Evolutionary conservation across 2,329 filamentous ascomycete species (phyloP), one percentile per base, ranked within the genome.

Genomic region (Tolypocladium paradoxum): DNA sequence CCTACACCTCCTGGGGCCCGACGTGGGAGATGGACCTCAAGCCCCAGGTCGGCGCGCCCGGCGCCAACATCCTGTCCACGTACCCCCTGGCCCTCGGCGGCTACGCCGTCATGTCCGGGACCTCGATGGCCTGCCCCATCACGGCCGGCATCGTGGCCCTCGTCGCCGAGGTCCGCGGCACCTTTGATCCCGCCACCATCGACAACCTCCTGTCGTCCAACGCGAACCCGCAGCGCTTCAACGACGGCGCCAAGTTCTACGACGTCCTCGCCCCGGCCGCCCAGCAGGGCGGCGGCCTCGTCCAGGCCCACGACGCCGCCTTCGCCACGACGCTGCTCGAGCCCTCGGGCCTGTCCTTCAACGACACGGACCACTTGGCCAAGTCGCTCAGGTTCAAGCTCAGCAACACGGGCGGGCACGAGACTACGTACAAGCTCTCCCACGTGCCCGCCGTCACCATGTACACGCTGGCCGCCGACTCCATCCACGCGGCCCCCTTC

Each of bases 121-220:
- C 79, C 0, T 83, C 79, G 1, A 84, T 85, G 82, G 74, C 81
- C 3, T 76, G 75, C 35, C 80, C 81, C 8, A 72, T 80, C 16
- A 68, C 75, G 6, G 78, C 80, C 5, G 82, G 72, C 35, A 73
- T 81, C 51, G 70, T 75, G 40, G 80, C 79, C 1, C 71, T 84
- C 36, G 64, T 83, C 54, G 73, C 73, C 38, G 70, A 80, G 54
- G 74, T 73, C 18, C 74, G 76, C 35, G 74, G 74, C n/a, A 77
- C 70, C 27, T 69, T 75, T 43, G 73, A 78, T 46, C 78, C 77
- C n/a, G 67, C 63, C 53, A 67, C 70, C 2, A 68, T 82, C 3
- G 73, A 77, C 64, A 75, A 71, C 56, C 61, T 77, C 22, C 66
- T 82, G 2, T 73, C 77, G 1, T 65, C 76, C 27, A 79, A 72